These are phyloP conservation scores for Aeminium ludgeri DNA, from an alignment of 495 filamentous ascomycete genomes.

Conservation along the genomic window DNA sequence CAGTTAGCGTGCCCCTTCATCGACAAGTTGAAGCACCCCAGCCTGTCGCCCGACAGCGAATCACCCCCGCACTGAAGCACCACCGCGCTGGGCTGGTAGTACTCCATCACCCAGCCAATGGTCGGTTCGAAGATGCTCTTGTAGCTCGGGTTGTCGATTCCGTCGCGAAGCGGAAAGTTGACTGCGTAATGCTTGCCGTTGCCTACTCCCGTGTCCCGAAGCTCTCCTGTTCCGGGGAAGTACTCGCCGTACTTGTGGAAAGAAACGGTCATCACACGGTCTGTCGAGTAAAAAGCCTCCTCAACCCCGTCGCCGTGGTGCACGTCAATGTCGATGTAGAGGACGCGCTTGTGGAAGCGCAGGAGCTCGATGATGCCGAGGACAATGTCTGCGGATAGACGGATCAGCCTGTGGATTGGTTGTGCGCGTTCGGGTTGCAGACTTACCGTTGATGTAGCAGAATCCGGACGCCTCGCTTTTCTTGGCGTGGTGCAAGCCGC, in stretches of 20 bases:
- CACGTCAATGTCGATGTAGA: conserved; percentile 97
- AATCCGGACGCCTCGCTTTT: conserved; percentile 94
- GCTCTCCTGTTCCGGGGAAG: conserved; percentile 92
- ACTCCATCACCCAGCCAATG: conserved; percentile 87
- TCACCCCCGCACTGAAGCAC: conserved; percentile 96
- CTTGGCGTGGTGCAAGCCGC: conserved; percentile 92
- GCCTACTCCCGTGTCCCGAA: conserved; percentile 88
- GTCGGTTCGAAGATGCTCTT: conserved; percentile 92
- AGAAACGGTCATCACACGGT: conserved; percentile 94
- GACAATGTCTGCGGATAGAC: conserved; percentile 63
- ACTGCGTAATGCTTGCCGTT: conserved; percentile 85
- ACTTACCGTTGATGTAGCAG: conserved; percentile 90
- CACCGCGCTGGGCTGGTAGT: conserved; percentile 83
- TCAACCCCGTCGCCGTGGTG: conserved; percentile 97
- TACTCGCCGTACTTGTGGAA: conserved; percentile 99
- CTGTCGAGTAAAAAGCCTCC: conserved; percentile 93
- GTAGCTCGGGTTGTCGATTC: conserved; percentile 84
- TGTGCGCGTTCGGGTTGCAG: not conserved
- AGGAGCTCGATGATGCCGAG: conserved; percentile 92
- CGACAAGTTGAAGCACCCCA: conserved; percentile 96
- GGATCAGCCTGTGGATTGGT: not conserved
- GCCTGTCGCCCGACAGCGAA: conserved; percentile 79
- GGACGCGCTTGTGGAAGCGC: conserved; percentile 77
- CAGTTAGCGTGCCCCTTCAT: conserved; percentile 98
- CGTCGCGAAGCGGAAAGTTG: conserved; percentile 92